A percentile compares a stretch with the other conserved stretches of the same genome.
Conservation (phyloP, 2,329 filamentous ascomycete species). For the Stagonosporopsis rhizophila region DNA sequence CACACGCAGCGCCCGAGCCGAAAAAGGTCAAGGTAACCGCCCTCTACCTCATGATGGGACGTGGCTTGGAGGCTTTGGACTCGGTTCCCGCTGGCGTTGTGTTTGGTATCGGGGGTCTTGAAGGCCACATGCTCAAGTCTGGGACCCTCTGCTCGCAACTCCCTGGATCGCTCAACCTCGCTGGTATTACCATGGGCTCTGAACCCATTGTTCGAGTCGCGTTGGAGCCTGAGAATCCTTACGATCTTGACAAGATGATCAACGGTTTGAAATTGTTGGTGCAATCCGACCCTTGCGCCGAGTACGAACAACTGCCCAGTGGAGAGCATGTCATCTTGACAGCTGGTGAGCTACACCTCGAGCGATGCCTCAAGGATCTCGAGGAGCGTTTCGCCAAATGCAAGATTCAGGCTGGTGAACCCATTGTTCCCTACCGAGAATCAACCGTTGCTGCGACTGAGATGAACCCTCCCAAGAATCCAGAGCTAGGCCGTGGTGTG, state of each 20-base stretch:
- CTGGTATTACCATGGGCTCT: slow-evolving; percentile 79
- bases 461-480: slow-evolving; percentile 87
- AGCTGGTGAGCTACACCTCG: slow-evolving; percentile 91
- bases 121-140: slow-evolving; percentile 93
- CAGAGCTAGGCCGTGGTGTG: slow-evolving; percentile 83
- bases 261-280: slow-evolving; percentile 84
- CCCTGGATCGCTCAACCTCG: slow-evolving; percentile 87
- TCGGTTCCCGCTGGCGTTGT: slow-evolving; percentile 92
- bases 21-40: slow-evolving; percentile 84
- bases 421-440: slow-evolving; percentile 95
- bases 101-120: slow-evolving; percentile 91
- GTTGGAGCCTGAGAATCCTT: slow-evolving; percentile 89
- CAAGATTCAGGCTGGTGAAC: slow-evolving; percentile 90
- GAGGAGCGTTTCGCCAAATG: slow-evolving; percentile 91
- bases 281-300: slow-evolving; percentile 92
- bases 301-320: slow-evolving; percentile 91
- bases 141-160: slow-evolving; percentile 90
- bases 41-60: slow-evolving; percentile 95
- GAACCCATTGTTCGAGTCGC: slow-evolving; percentile 95
- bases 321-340: slow-evolving; percentile 96
- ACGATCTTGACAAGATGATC: slow-evolving; percentile 94
- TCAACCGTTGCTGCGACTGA: slow-evolving; percentile 87
- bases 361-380: slow-evolving; percentile 91
- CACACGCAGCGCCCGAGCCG: slow-evolving; percentile 74
- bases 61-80: slow-evolving; percentile 80